A percentile compares a stretch with the other conserved stretches of the same genome.
Evolutionary conservation across 441 rosid species (phyloP).

Genomic region (Flueggea neowawraea): DNA sequence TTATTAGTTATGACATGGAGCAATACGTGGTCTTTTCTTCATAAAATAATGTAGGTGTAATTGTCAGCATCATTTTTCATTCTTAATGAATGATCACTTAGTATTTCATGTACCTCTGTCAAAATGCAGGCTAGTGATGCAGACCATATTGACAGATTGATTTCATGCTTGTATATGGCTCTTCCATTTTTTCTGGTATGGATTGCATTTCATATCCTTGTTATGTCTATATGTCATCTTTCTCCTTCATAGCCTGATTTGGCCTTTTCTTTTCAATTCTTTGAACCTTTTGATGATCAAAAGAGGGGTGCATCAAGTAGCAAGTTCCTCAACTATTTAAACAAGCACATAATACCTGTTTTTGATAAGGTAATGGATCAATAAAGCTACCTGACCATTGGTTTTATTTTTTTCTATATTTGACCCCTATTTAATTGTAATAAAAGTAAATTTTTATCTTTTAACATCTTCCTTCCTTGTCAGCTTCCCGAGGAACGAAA

Average conservation of each 20-base stretch:
- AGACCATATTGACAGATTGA: constrained; percentile 92
- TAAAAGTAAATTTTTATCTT: neutral
- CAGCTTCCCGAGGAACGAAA: constrained; percentile 98
- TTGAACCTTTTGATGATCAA: neutral
- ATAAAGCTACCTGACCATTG: neutral
- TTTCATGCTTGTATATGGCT: constrained; percentile 91
- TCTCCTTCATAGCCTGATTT: neutral
- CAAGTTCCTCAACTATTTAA: constrained; percentile 83
- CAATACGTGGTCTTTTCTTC: neutral
- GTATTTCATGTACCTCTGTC: neutral
- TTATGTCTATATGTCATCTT: constrained; percentile 6
- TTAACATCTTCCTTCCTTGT: constrained; percentile 17
- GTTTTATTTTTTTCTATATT: neutral
- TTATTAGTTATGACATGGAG: neutral
- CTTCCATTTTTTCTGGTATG: constrained; percentile 91
- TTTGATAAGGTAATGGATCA: constrained; percentile 67
- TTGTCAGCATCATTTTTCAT: neutral
- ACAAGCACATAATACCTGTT: constrained; percentile 84
- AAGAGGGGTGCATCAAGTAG: constrained; percentile 93
- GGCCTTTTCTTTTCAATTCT: constrained; percentile 7
- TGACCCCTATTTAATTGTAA: neutral
- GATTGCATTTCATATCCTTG: constrained; percentile 5
- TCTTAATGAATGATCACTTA: neutral
- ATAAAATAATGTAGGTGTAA: neutral
- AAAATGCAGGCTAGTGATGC: constrained; percentile 77